Percentiles rank a stretch among this genome's conserved stretches.
phyloP scores from a whole-genome alignment of 306 rosid genomes.

The Corylus americana region DNA sequence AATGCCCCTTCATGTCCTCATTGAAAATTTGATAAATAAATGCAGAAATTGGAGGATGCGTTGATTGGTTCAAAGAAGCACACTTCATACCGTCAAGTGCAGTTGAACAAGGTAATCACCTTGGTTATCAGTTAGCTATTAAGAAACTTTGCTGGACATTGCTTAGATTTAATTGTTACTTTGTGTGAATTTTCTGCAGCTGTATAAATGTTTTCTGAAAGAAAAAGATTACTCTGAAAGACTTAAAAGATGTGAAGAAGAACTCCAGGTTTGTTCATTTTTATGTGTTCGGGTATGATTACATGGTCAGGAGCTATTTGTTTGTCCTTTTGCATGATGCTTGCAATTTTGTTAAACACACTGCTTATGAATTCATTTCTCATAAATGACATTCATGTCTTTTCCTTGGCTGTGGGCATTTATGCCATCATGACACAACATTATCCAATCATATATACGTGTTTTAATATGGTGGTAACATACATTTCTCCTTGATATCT shows the following conservation, averaged over 20 bases:
- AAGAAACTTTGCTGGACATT: constrained; percentile 1
- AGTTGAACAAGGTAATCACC: constrained; percentile 66
- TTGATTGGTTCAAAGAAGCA: constrained; percentile 73
- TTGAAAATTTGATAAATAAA: constrained; percentile 24
- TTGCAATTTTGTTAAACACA: not conserved
- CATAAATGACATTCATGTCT: not conserved
- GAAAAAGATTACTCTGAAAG: constrained; percentile 60
- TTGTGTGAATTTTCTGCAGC: constrained; percentile 49
- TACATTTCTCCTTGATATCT: not conserved
- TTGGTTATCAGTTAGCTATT: not conserved
- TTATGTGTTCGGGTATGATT: not conserved
- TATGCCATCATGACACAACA: not conserved
- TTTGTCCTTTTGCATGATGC: not conserved
- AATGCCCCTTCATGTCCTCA: constrained; percentile 21
- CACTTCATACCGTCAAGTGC: constrained; percentile 62
- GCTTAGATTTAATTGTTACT: constrained; percentile 21
- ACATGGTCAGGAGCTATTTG: not conserved
- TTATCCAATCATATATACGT: not conserved
- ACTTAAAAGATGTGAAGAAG: constrained; percentile 65
- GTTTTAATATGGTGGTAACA: not conserved
- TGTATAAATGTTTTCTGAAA: constrained; percentile 62
- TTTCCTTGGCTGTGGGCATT: not conserved
- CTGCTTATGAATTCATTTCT: not conserved
- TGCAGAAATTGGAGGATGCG: constrained; percentile 90
- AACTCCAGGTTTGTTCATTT: constrained; percentile 71